Base-by-base conservation (phyloP, 192 early-diverging fungal genomes). In the Mortierella claussenii region DNA sequence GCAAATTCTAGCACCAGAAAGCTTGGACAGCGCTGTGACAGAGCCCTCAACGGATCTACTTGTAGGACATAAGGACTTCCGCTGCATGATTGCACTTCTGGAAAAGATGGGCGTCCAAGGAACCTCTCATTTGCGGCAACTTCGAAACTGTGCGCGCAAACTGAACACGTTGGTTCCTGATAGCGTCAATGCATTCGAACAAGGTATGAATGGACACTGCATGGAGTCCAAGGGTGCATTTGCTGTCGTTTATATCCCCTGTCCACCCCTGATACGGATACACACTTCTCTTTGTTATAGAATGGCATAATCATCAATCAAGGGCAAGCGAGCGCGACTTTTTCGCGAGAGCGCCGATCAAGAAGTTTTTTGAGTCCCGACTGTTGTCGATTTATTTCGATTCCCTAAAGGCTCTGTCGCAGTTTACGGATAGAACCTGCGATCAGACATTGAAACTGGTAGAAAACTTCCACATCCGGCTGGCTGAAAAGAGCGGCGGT, bases 231-330 rank as follows among this genome's bases (percentile, higher is more conserved):
- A n/a, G n/a, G n/a, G n/a, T n/a, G n/a, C n/a, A n/a, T n/a, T n/a
- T n/a, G n/a, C n/a, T n/a, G n/a, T n/a, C n/a, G 54, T 30, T 20
- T 11, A 15, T 18, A 28, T 54, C 26, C 20, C 31, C 55, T 43
- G 6, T 2, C 2, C 37, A 28, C 4, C 36, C 26, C 37, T 57
- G 2, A 55, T 13, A 5, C 8, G 20, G 24, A 53, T 34, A 6
- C 18, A 27, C 18, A 17, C 1, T 15, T 27, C 9, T 54, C 10
- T 26, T 34, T 15, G 2, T 18, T 30, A 4, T 55, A 75, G 70
- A 75, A 24, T 75, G 70, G 70, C 70, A 75, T 28, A 75, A 75
- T 27, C 62, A 59, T 24, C 70, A 75, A 40, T 60, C 70, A 10
- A 24, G 70, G 36, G 70, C 70, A 7, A 75, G 63, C 33, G 70